Base-by-base conservation (phyloP, 1,139 yeast genomes). In the Geotrichum aggregatum region DNA sequence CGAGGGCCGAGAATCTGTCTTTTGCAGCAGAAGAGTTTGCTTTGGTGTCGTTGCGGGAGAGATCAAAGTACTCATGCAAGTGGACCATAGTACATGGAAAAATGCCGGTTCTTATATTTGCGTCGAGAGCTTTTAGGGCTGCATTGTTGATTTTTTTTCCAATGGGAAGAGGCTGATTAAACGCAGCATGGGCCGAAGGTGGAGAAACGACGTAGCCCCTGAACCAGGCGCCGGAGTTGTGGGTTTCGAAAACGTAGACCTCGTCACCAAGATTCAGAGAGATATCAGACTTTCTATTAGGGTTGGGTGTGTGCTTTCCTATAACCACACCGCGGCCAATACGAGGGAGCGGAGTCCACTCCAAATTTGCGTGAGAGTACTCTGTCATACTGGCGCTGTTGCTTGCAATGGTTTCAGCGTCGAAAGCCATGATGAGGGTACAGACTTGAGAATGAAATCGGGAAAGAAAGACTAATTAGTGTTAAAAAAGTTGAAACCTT, bases 201-300 rank as follows among this genome's bases (percentile, higher is more conserved):
- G 65, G 52, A 10, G 65, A 56, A 11, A 68, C 72, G 3, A 79
- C 75, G 66, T 87, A 87, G 18, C 91, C 96, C 62, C 96, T 76
- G 35, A 83, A 89, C 96, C 96, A 87, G 56, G 78, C 78, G 14
- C 75, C 74, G 44, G 67, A 58, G 44, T 72, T 73, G 58, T 78
- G 78, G 30, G 82, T 74, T 66, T 88, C 96, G 63, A 88, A 86
- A 34, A 87, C 73, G 66, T 78, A 87, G 30, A 87, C 82, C 58
- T 84, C 87, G 65, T 88, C 95, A 35, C 96, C 96, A 19, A 88
- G 84, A 63, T 82, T 83, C 51, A 87, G 67, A 61, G 56, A 39
- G 19, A 56, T 48, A 28, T 53, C 56, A 44, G 44, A 46, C 41
- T 43, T 52, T 44, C 56, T 28, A 35, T 35, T 36, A 3, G 54